Percentiles rank a stretch among this genome's conserved stretches.
These are phyloP conservation scores for Calendula officinalis DNA, from an alignment of 129 eudicot genomes.

Conservation along the genomic window DNA sequence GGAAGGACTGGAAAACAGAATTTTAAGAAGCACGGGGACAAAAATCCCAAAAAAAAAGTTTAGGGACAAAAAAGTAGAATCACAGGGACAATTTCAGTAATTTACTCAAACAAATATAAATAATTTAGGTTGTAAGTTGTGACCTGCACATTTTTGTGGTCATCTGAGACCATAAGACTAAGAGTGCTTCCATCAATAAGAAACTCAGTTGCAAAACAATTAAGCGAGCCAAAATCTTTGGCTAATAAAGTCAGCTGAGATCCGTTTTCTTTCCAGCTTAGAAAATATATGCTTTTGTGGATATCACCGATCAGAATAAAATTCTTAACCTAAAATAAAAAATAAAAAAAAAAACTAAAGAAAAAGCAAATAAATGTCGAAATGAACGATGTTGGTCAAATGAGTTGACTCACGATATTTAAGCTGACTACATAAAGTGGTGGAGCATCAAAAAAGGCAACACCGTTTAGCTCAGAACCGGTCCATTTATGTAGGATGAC, in stretches of 20 bases:
- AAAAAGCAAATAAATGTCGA: constrained; percentile 2
- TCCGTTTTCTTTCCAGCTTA: constrained; percentile 94
- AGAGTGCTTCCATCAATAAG: constrained; percentile 93
- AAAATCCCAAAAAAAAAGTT: too few relatives aligned
- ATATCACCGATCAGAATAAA: constrained; percentile 90
- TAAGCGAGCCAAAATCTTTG: constrained; percentile 95
- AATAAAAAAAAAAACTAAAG: not conserved
- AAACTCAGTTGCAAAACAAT: constrained; percentile 91
- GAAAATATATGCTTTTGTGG: constrained; percentile 94
- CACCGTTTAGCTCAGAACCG: constrained; percentile 89
- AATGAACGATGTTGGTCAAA: not conserved
- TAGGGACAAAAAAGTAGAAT: too few relatives aligned
- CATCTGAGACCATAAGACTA: constrained; percentile 87
- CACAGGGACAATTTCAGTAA: too few relatives aligned
- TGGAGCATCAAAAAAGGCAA: constrained; percentile 90
- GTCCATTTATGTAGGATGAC: constrained; percentile 91
- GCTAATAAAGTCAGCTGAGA: constrained; percentile 85
- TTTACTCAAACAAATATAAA: too few relatives aligned
- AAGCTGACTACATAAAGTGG: constrained; percentile 98
- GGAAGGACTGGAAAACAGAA: too few relatives aligned
- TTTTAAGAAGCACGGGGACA: too few relatives aligned
- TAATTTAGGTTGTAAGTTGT: constrained; percentile 26
- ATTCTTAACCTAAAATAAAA: constrained; percentile 70
- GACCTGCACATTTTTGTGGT: constrained; percentile 96
- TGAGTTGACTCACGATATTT: constrained; percentile 65